A percentile compares a stretch with the other conserved stretches of the same genome.
Conservation (phyloP, 257 asterid genomes). For the Solanum lignicaule region DNA sequence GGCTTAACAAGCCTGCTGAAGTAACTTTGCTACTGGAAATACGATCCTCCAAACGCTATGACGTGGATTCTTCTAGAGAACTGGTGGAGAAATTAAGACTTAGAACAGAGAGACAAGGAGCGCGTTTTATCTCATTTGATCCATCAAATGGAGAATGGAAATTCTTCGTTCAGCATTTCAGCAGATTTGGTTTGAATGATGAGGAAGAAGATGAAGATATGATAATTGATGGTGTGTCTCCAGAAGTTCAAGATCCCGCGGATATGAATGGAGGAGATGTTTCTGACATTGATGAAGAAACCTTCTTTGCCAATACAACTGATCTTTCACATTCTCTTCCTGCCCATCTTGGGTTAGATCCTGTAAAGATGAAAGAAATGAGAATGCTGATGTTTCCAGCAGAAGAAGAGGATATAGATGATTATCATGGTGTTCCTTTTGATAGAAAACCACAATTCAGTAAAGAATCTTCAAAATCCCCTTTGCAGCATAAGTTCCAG, state of each 20-base stretch:
- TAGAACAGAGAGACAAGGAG: conserved; percentile 74
- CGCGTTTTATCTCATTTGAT: conserved; percentile 65
- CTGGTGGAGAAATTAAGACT: conserved; percentile 41
- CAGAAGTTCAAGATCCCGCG: conserved; percentile 36
- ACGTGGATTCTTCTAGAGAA: conserved; percentile 10
- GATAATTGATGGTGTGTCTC: conserved; percentile 52
- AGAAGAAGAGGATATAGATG: conserved; percentile 59
- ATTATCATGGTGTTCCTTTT: conserved; percentile 22
- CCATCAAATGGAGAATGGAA: conserved; percentile 61
- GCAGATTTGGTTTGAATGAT: conserved; percentile 86
- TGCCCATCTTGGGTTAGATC: conserved; percentile 93
- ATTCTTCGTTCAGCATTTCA: conserved; percentile 78
- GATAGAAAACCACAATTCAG: conserved; percentile 29
- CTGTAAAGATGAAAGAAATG: conserved; percentile 73
- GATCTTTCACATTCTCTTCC: conserved; percentile 91
- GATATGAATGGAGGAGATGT: conserved; percentile 39
- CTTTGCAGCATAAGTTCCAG: conserved; percentile 28
- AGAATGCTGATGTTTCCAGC: conserved; percentile 61
- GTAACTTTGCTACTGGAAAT: conserved; percentile 45
- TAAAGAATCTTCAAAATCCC: conserved; percentile 55
- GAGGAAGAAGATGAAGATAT: conserved; percentile 90
- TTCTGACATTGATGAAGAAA: conserved; percentile 52
- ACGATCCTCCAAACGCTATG: conserved; percentile 8
- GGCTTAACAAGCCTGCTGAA: conserved; percentile 92
- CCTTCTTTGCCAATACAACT: conserved; percentile 30